These are phyloP conservation scores for Cymbopogon citratus DNA, from an alignment of 176 grass and related monocot species.

Conservation along the genomic window DNA sequence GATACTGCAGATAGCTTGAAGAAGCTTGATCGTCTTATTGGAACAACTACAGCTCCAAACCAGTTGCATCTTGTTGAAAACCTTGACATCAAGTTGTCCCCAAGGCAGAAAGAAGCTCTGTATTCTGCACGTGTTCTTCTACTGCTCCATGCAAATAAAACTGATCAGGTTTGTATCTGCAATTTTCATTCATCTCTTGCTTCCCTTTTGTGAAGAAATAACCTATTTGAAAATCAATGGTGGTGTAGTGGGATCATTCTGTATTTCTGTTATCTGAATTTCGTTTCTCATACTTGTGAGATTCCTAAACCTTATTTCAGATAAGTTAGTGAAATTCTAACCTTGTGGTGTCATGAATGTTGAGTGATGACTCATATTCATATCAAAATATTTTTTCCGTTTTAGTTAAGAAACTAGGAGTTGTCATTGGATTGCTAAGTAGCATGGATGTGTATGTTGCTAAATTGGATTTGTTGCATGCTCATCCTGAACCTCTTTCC, in stretches of 20 bases:
- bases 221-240: not conserved
- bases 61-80: constrained; percentile 58
- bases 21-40: constrained; percentile 68
- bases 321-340: not conserved
- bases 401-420: not conserved
- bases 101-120: constrained; percentile 73
- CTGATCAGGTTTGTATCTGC: constrained; percentile 54
- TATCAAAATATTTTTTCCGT: not conserved
- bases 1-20: constrained; percentile 71
- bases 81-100: constrained; percentile 67
- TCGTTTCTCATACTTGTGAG: not conserved
- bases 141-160: constrained; percentile 85
- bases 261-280: not conserved
- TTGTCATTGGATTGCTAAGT: not conserved
- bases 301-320: not conserved
- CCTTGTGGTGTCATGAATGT: not conserved
- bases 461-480: constrained; percentile 5
- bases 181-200: not conserved
- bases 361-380: not conserved
- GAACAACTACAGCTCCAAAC: constrained; percentile 53
- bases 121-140: constrained; percentile 72
- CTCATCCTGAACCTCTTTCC: not conserved
- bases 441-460: not conserved
- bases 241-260: not conserved
- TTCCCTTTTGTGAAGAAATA: constrained; percentile 3